Conservation (phyloP, 2,329 filamentous ascomycete genomes). For the Biscogniauxia sp. region DNA sequence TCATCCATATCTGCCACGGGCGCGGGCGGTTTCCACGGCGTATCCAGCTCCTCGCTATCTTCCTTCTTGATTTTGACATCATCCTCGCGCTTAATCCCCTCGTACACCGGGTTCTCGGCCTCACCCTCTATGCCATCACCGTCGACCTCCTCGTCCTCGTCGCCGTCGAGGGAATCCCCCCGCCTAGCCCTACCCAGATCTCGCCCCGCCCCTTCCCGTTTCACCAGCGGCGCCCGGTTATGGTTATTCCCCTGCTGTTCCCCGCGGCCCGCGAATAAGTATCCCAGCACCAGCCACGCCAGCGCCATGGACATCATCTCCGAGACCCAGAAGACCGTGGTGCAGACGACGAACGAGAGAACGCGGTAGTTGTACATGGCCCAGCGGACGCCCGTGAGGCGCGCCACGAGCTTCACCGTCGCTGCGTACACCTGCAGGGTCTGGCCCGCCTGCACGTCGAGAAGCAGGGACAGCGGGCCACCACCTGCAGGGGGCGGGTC, state of each 20-base stretch:
- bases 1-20: conserved; percentile 26
- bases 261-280: conserved; percentile 32
- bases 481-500: conserved; percentile 47
- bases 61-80: conserved; percentile 19
- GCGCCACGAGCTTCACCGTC: conserved; percentile 67
- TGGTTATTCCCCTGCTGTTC: conserved; percentile 18
- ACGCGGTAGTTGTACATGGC: conserved; percentile 84
- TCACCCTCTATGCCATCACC: background rate
- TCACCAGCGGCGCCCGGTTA: background rate
- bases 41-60: conserved; percentile 20
- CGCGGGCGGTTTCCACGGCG: conserved; percentile 4
- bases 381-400: conserved; percentile 74
- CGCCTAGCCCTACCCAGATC: background rate
- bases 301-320: conserved; percentile 67
- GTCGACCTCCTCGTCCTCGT: background rate
- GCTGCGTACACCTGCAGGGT: conserved; percentile 75
- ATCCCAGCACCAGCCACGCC: conserved; percentile 58
- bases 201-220: background rate
- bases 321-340: conserved; percentile 70
- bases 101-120: background rate
- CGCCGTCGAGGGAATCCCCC: background rate
- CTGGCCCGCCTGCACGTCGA: conserved; percentile 68
- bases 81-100: background rate
- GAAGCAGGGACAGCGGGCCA: conserved; percentile 40
- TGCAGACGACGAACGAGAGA: conserved; percentile 66